Base-by-base conservation (phyloP, 352 stramenopile species). In the Pythium sukuiense region DNA sequence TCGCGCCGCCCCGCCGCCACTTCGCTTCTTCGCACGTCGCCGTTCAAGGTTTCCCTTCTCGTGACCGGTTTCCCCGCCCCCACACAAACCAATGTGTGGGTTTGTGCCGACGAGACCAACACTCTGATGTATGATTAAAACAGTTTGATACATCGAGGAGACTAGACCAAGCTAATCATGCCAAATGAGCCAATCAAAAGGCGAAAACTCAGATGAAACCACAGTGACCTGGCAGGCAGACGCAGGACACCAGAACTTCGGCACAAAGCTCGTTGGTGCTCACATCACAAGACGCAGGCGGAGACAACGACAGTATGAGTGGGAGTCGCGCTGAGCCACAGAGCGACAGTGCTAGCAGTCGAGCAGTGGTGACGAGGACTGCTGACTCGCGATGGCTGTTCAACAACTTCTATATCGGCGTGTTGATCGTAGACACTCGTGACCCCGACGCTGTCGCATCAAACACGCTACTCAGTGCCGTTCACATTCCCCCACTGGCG, bases 401-500 rank as follows among this genome's bases (percentile, higher is more conserved):
- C 65, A 92, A 93, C 79, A 79, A 90, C 48, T 73, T 92, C 49
- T 74, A 85, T 54, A 73, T 84, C 11, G 85, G 85, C 41, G 76
- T 81, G 53, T 14, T 92, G 33, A 24, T 93, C 20, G 39, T 92
- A n/a, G 85, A 93, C 71, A 70, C 71, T 26, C 79, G 85, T 18
- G 46, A 63, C 11, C 37, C 57, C 16, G 62, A 76, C 2, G 59
- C 64, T 33, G 84, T 79, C 41, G 53, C 60, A 9, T 30, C 30
- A 2, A 79, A 85, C 66, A 80, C 83, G 1, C 58, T 93, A 29
- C 63, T 84, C n/a, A 65, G 65, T 13, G 69, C 83, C 13, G 72
- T 92, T 46, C 84, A 81, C 33, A 68, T 87, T n/a, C 74, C 83
- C 1, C 79, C 79, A 7, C 24, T 70, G 14, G 24, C 26, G 8